Base-by-base conservation (phyloP, 305 asterid genomes). In the Solanum aculeatissimum region DNA sequence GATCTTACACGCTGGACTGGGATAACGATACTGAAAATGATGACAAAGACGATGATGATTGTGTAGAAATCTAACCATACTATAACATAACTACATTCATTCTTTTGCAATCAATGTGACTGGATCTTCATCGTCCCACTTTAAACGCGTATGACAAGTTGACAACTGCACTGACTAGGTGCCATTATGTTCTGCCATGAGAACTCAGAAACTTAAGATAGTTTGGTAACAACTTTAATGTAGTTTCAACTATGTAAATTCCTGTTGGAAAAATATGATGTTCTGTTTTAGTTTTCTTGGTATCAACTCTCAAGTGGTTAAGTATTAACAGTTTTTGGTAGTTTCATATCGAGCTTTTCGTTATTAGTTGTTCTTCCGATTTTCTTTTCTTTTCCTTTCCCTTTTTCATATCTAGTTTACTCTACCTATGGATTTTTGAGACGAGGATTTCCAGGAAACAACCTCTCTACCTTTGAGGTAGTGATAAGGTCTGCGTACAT, bases 1-100 rank as follows among this genome's bases (percentile, higher is more conserved):
- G 86, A 88, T 79, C 94, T 60, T 93, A 89, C 60, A 88, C 92
- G 11, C 82, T 95, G 60, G 98, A 93, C 72, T 93, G 97, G 95
- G 97, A 91, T 53, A 80, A 91, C 83, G 94, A 90, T n/a, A 83
- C 83, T 66, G 93, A 89, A 42, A 85, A 87, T 0, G 95, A 88
- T 6, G 92, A 91, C 4, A 60, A 60, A 29, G 96, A 90, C 40
- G 92, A 92, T 43, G 97, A 91, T 51, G 96, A 89, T 51, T 91
- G 81, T 85, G 86, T 89, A 40, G 92, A 92, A 85, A 90, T 91
- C 84, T 94, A 83, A 90, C 80, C 82, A 27, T 16, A 29, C 10
- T 75, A 7, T 9, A 49, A 9, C 38, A 18, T 25, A 47, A 49
- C 45, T 49, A 10, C 6, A 77, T 51, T 77, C 82, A 51, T 74